Evolutionary conservation across 768 basidiomycete species (phyloP), one percentile per base, ranked within the genome.

Genomic region (Suillus occidentalis): DNA sequence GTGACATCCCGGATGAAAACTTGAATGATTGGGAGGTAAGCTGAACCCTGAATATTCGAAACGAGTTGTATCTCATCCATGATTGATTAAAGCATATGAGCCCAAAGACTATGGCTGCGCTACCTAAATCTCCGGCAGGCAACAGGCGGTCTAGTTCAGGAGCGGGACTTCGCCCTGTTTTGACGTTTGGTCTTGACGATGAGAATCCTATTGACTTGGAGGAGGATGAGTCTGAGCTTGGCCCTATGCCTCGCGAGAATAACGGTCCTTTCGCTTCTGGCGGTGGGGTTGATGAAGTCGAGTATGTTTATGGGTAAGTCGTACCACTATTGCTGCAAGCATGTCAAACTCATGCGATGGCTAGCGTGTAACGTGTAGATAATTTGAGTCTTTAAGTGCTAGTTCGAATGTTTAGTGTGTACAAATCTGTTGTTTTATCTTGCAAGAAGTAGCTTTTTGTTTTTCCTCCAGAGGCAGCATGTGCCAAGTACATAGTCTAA

Each of bases 21-120:
- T 76, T 91, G 68, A 98, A 96, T 72, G 94, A 95, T 69, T 98
- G 96, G 96, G 96, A 96, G 90, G 95, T 95, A 68, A 74, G 88
- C 71, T 9, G 1, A 12, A 25, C 62, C 47, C 36, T 60, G 20
- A 50, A 62, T 63, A 62, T 56, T 53, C 31, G 62, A 56, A 14
- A 62, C 14, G 40, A 14, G 28, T 28, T 36, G 63, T 40, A 61
- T 47, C 61, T 45, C 42, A 45, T 62, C 65, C 10, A 45, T 34
- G n/a, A 66, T 25, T 60, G 57, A 36, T 47, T 67, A 22, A 68
- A 95, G 95, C 95, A 97, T 72, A 92, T 98, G 90, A 97, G 96
- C 68, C 94, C 95, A 4, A 92, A 94, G 77, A 96, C 95, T 3
- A 91, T 98, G 87, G 92, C 92, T 14, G 91, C 94, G 10, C 81